Evolutionary conservation across 2,329 filamentous ascomycete species (phyloP).

Genomic region (Cordyceps sp.): DNA sequence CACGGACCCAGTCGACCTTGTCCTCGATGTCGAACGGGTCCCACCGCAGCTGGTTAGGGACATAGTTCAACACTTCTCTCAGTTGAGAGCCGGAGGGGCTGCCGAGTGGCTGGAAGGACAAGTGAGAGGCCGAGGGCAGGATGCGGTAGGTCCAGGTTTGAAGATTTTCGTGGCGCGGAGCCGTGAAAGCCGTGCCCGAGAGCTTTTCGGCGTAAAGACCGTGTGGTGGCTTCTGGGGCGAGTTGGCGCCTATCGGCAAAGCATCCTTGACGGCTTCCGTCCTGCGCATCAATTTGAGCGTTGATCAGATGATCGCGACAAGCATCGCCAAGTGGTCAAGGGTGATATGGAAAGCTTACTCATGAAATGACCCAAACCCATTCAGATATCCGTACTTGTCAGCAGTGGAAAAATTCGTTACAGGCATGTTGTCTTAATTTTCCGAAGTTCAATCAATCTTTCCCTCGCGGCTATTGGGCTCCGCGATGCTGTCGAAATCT

Average conservation of each 20-base stretch:
- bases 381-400: slow-evolving; percentile 1
- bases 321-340: too few relatives aligned
- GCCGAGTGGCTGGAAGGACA: slow-evolving; percentile 32
- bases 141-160: slow-evolving; percentile 61
- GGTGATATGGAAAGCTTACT: too few relatives aligned
- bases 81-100: slow-evolving; percentile 1
- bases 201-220: slow-evolving; percentile 74
- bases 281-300: too few relatives aligned
- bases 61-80: slow-evolving; percentile 11
- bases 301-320: too few relatives aligned
- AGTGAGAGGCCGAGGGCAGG: slow-evolving; percentile 45
- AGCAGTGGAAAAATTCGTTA: not conserved
- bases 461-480: too few relatives aligned
- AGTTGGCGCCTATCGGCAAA: slow-evolving; percentile 61
- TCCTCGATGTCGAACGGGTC: slow-evolving; percentile 62
- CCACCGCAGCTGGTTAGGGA: slow-evolving; percentile 72
- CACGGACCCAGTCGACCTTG: slow-evolving; percentile 32
- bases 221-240: slow-evolving; percentile 62
- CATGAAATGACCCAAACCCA: slow-evolving; percentile 1
- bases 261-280: slow-evolving; percentile 62
- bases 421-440: not conserved
- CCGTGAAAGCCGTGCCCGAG: slow-evolving; percentile 54
- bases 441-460: not conserved
- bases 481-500: too few relatives aligned
- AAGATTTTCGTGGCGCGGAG: slow-evolving; percentile 48